A percentile compares a stretch with the other conserved stretches of the same genome.
Conservation (phyloP, 768 basidiomycete genomes). For the Calocybe indica region DNA sequence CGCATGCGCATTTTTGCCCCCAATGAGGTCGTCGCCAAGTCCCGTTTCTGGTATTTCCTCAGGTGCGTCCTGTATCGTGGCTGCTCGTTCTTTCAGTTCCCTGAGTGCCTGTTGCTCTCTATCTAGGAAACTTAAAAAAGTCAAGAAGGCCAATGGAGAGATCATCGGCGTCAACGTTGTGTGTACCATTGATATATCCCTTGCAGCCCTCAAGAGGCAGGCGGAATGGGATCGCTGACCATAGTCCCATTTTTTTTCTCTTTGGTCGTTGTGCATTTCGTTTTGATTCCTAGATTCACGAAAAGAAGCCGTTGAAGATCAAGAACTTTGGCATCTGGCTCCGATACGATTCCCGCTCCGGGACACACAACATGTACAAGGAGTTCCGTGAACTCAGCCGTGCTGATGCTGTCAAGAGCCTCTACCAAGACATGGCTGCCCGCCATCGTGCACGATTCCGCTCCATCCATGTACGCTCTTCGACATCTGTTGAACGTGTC, state of each 20-base stretch:
- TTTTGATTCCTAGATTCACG: slow-evolving; percentile 70
- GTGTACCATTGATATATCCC: slow-evolving; percentile 61
- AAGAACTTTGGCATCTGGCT: slow-evolving; percentile 99
- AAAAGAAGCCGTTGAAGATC: slow-evolving; percentile 96
- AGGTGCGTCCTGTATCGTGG: slow-evolving; percentile 40
- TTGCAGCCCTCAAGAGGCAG: slow-evolving; percentile 84
- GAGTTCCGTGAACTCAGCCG: slow-evolving; percentile 95
- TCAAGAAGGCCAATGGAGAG: slow-evolving; percentile 99
- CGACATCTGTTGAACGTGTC: neutral
- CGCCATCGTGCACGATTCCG: slow-evolving; percentile 99
- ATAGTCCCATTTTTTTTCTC: slow-evolving; percentile 15
- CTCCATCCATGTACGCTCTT: slow-evolving; percentile 82
- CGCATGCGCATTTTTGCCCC: slow-evolving; percentile 99
- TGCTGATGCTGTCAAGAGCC: slow-evolving; percentile 89
- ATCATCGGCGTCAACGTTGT: slow-evolving; percentile 98
- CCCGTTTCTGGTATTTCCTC: slow-evolving; percentile 99
- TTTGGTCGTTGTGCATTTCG: slow-evolving; percentile 20
- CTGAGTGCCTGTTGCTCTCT: neutral
- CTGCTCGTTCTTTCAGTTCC: neutral
- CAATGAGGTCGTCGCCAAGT: slow-evolving; percentile 98
- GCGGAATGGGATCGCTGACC: slow-evolving; percentile 66
- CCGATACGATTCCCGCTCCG: slow-evolving; percentile 98
- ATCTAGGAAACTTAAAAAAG: slow-evolving; percentile 89
- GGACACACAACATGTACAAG: slow-evolving; percentile 99
- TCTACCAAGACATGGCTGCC: slow-evolving; percentile 99